phyloP scores from a whole-genome alignment of 495 filamentous ascomycete species.

The Mytilinidion resinicola region DNA sequence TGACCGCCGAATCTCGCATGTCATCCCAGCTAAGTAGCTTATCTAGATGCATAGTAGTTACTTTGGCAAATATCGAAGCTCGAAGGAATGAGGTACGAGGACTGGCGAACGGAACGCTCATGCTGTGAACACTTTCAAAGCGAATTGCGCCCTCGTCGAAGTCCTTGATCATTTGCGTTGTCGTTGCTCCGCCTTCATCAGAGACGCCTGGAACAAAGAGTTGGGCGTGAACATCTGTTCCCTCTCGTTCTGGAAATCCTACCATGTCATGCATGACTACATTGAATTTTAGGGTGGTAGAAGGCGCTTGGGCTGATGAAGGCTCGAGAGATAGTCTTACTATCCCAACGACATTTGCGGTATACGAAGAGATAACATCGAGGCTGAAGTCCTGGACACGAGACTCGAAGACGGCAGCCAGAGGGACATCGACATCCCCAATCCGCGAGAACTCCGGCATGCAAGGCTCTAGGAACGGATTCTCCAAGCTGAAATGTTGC shows the following conservation, averaged over 20 bases:
- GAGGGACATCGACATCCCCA: slow-evolving; percentile 87
- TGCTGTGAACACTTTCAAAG: slow-evolving; percentile 96
- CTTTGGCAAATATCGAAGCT: slow-evolving; percentile 88
- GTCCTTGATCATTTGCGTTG: slow-evolving; percentile 87
- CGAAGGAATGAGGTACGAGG: slow-evolving; percentile 68
- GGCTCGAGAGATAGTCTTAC: slow-evolving; percentile 88
- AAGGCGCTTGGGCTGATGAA: slow-evolving; percentile 85
- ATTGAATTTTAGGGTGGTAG: slow-evolving; percentile 93
- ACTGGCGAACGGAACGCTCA: slow-evolving; percentile 89
- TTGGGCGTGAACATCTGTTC: slow-evolving; percentile 91
- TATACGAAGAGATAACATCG: slow-evolving; percentile 89
- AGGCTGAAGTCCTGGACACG: slow-evolving; percentile 90
- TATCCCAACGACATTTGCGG: slow-evolving; percentile 78
- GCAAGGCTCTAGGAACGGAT: slow-evolving; percentile 83
- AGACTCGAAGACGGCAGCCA: slow-evolving; percentile 90
- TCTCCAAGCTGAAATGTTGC: slow-evolving; percentile 69
- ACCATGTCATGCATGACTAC: slow-evolving; percentile 97
- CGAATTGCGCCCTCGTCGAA: slow-evolving; percentile 93
- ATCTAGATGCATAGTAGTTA: slow-evolving; percentile 90
- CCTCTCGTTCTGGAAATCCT: slow-evolving; percentile 93
- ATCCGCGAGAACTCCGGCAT: slow-evolving; percentile 89
- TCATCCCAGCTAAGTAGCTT: slow-evolving; percentile 99
- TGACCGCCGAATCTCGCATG: slow-evolving; percentile 70
- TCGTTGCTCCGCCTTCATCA: slow-evolving; percentile 85
- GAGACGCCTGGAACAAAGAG: slow-evolving; percentile 89